phyloP scores from a whole-genome alignment of 306 rosid genomes.

The Fragaria iinumae region DNA sequence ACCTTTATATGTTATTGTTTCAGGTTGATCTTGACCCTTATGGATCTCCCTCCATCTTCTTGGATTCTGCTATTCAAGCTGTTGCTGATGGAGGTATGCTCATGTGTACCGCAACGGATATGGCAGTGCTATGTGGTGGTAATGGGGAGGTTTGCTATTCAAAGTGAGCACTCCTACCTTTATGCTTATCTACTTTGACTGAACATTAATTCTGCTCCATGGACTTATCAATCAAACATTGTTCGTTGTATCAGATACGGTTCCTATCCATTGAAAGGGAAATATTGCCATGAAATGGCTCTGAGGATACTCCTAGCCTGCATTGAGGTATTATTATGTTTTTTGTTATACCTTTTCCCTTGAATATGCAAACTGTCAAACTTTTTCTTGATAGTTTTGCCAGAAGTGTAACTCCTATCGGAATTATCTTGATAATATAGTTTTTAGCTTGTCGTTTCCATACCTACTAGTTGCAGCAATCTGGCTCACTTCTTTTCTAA shows the following conservation, averaged over 20 bases:
- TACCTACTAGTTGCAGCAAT: not conserved
- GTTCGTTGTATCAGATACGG: slow-evolving; percentile 69
- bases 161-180: slow-evolving; percentile 59
- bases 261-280: slow-evolving; percentile 88
- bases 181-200: slow-evolving; percentile 15
- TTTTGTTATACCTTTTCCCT: not conserved
- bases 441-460: not conserved
- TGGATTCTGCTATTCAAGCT: slow-evolving; percentile 96
- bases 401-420: not conserved
- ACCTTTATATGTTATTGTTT: slow-evolving; percentile 22
- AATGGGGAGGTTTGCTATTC: slow-evolving; percentile 99
- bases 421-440: not conserved
- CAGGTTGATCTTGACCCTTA: slow-evolving; percentile 99
- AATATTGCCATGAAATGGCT: slow-evolving; percentile 98
- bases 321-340: slow-evolving; percentile 68
- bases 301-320: slow-evolving; percentile 91
- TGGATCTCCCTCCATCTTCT: slow-evolving; percentile 91
- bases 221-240: slow-evolving; percentile 26
- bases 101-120: slow-evolving; percentile 98
- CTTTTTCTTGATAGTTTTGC: not conserved
- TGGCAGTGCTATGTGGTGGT: slow-evolving; percentile 97
- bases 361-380: not conserved
- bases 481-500: not conserved
- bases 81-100: slow-evolving; percentile 95
- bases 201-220: slow-evolving; percentile 9